Evolutionary conservation across 2,329 filamentous ascomycete species (phyloP).

Genomic region (Aspergillus sp.): DNA sequence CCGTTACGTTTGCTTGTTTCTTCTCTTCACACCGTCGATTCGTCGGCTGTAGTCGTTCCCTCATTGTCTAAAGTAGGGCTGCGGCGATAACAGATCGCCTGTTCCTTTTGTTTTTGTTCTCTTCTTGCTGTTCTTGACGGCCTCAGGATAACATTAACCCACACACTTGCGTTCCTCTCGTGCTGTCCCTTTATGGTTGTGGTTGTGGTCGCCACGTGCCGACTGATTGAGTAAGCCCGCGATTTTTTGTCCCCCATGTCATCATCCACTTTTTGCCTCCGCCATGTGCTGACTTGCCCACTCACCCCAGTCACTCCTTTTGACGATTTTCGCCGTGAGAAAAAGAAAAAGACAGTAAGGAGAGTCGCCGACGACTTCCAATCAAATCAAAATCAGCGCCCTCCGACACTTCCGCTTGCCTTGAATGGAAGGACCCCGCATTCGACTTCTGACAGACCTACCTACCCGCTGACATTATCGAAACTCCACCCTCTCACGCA

Average conservation of each 20-base stretch:
- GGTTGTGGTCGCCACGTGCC: constrained; percentile 7
- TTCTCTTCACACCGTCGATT: not conserved
- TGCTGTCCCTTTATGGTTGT: not conserved
- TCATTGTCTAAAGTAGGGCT: not conserved
- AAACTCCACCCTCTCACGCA: constrained; percentile 17
- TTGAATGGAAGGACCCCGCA: constrained; percentile 22
- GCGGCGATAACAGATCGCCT: not conserved
- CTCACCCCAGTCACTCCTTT: constrained; percentile 20
- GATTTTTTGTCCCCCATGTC: constrained; percentile 14
- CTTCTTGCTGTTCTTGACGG: not conserved
- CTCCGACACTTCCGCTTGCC: constrained; percentile 11
- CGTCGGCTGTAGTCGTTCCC: not conserved
- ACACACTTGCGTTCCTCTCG: not conserved
- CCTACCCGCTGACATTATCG: constrained; percentile 18
- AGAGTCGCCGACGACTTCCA: not conserved
- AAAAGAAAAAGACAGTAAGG: constrained; percentile 1
- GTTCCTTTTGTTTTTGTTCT: not conserved
- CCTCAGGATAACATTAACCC: not conserved
- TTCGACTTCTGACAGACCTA: constrained; percentile 13
- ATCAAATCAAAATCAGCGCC: constrained; percentile 2
- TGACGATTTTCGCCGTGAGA: not conserved
- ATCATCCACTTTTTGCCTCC: constrained; percentile 16
- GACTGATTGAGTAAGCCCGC: constrained; percentile 9
- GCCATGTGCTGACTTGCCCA: constrained; percentile 10
- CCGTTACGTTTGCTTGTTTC: constrained; percentile 14